Conservation (phyloP, 1,284 basidiomycete species). For the Irpex rosettiformis region DNA sequence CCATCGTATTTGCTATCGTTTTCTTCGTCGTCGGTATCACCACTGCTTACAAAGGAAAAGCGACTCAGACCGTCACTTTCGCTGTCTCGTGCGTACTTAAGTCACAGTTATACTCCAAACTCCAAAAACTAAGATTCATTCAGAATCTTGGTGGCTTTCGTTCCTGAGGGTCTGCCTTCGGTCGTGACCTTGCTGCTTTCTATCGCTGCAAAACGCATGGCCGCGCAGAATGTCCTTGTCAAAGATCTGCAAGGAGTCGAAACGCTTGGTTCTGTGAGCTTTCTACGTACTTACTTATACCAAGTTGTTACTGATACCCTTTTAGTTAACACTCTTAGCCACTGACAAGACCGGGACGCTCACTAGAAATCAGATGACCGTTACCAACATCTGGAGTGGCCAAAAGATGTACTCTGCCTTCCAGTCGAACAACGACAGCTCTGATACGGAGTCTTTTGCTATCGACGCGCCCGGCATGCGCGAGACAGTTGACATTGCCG, state of each 20-base stretch:
- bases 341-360: slow-evolving; percentile 78
- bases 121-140: background rate
- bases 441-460: slow-evolving; percentile 46
- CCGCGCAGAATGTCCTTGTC: slow-evolving; percentile 65
- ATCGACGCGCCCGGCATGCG: slow-evolving; percentile 52
- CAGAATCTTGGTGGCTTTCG: slow-evolving; percentile 64
- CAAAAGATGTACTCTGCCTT: slow-evolving; percentile 58
- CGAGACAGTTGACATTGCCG: slow-evolving; percentile 60
- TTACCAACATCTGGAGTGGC: slow-evolving; percentile 63
- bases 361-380: slow-evolving; percentile 73
- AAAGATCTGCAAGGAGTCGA: slow-evolving; percentile 71
- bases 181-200: slow-evolving; percentile 69
- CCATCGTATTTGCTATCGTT: slow-evolving; percentile 57
- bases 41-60: slow-evolving; percentile 61
- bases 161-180: slow-evolving; percentile 66
- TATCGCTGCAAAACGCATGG: slow-evolving; percentile 72
- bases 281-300: background rate
- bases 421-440: slow-evolving; percentile 67
- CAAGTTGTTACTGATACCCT: background rate
- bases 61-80: slow-evolving; percentile 59
- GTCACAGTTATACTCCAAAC: background rate
- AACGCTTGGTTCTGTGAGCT: slow-evolving; percentile 45
- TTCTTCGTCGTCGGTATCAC: slow-evolving; percentile 67
- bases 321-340: slow-evolving; percentile 61
- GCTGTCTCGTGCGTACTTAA: slow-evolving; percentile 44